These are phyloP conservation scores for Dendrobium huoshanense DNA, from an alignment of 106 monocot genomes.

Conservation along the genomic window DNA sequence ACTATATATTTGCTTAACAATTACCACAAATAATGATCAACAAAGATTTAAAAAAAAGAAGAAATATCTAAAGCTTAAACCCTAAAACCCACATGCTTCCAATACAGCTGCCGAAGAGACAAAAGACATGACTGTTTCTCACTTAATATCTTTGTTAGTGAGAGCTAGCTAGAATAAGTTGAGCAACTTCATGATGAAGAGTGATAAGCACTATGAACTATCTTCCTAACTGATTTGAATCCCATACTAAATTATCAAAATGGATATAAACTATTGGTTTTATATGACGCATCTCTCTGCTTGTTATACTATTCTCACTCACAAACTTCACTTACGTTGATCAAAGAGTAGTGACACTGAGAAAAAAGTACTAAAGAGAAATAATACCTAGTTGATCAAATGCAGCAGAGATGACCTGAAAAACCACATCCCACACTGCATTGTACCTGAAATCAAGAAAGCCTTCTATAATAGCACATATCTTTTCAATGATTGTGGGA, in stretches of 20 bases:
- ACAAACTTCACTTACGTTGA: not conserved
- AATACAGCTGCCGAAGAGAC: not conserved
- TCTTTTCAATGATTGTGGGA: slow-evolving; percentile 83
- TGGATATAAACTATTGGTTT: not conserved
- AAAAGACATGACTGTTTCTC: not conserved
- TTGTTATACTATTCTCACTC: not conserved
- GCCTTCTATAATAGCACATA: slow-evolving; percentile 74
- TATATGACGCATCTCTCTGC: not conserved
- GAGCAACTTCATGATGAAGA: not conserved
- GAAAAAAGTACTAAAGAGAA: not conserved
- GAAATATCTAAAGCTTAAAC: not conserved
- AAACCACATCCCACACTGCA: slow-evolving; percentile 81
- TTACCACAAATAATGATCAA: not conserved
- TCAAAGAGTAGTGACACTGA: not conserved
- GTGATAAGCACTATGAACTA: not conserved
- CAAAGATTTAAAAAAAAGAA: not conserved
- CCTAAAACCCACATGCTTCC: not conserved
- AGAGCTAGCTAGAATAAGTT: too few species aligned
- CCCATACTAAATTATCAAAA: not conserved
- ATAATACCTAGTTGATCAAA: slow-evolving; percentile 69
- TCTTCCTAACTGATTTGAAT: too few species aligned
- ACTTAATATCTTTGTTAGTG: too few species aligned
- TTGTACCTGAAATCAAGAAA: slow-evolving; percentile 66
- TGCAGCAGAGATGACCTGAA: slow-evolving; percentile 70
- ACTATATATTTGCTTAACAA: not conserved